Conservation (phyloP, 768 basidiomycete species). For the Termitomyces sp. region DNA sequence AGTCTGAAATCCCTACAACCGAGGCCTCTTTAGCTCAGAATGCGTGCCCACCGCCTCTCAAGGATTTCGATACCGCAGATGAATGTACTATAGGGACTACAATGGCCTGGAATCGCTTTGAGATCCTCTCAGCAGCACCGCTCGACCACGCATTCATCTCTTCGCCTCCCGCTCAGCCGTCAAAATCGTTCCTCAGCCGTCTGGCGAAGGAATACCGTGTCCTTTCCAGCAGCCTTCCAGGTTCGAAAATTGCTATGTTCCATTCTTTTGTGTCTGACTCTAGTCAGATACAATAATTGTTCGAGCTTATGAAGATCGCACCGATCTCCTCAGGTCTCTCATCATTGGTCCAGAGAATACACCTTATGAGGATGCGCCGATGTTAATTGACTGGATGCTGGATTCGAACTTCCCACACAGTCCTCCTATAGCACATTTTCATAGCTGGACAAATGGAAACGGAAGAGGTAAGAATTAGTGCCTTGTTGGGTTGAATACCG, state of each 20-base stretch:
- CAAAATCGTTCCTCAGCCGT: constrained; percentile 71
- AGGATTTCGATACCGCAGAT: not conserved
- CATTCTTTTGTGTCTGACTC: not conserved
- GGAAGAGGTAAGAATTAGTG: constrained; percentile 58
- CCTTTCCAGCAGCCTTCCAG: constrained; percentile 75
- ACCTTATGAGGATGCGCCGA: constrained; percentile 92
- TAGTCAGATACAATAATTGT: constrained; percentile 77
- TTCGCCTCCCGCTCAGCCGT: constrained; percentile 55
- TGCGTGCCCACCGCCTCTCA: no score
- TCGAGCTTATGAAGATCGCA: constrained; percentile 84
- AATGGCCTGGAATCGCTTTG: constrained; percentile 74
- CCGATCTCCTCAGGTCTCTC: constrained; percentile 80
- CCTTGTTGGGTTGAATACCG: constrained; percentile 6
- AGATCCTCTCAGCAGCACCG: constrained; percentile 70
- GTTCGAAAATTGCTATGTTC: constrained; percentile 34
- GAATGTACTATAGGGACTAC: constrained; percentile 20
- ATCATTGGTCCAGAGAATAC: constrained; percentile 94
- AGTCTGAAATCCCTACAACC: not conserved
- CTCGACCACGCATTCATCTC: constrained; percentile 77
- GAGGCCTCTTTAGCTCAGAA: not conserved
- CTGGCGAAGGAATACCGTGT: constrained; percentile 80
- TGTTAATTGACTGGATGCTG: constrained; percentile 91
- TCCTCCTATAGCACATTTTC: constrained; percentile 86
- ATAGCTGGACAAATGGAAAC: constrained; percentile 93
- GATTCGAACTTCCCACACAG: constrained; percentile 79